A percentile compares a stretch with the other conserved stretches of the same genome.
Evolutionary conservation across 352 stramenopile genomes (phyloP).

Genomic region (Globisporangium uncinulatum): DNA sequence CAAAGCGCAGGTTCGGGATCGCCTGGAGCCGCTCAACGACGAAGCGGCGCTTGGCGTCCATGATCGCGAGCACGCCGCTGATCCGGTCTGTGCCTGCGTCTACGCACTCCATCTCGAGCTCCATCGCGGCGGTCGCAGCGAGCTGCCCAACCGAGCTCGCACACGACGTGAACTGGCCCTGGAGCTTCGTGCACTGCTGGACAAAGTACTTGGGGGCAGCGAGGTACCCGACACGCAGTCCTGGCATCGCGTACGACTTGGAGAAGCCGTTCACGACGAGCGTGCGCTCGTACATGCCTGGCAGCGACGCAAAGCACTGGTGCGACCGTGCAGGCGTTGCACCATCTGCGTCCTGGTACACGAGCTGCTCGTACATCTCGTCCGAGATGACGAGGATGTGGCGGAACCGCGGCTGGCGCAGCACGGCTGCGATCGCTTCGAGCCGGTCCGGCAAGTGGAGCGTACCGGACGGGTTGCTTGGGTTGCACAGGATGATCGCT

Average conservation of each 20-base stretch:
- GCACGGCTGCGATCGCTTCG: conserved; percentile 44
- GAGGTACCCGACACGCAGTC: conserved; percentile 92
- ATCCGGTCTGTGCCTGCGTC: conserved; percentile 45
- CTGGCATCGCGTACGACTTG: conserved; percentile 96
- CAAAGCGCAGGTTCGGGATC: conserved; percentile 81
- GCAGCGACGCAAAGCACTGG: conserved; percentile 64
- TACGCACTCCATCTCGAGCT: conserved; percentile 71
- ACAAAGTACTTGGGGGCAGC: conserved; percentile 75
- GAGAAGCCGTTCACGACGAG: conserved; percentile 96
- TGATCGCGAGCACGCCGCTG: conserved; percentile 38
- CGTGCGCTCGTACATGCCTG: conserved; percentile 88
- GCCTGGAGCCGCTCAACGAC: conserved; percentile 77
- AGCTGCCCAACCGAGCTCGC: conserved; percentile 90
- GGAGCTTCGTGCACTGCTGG: conserved; percentile 88
- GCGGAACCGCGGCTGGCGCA: conserved; percentile 54
- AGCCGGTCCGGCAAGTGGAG: conserved; percentile 60
- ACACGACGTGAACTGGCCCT: conserved; percentile 95
- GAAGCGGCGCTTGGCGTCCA: conserved; percentile 89
- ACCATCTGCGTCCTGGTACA: conserved; percentile 73
- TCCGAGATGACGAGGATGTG: conserved; percentile 89
- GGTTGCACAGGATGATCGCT: conserved; percentile 95
- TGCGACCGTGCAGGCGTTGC: conserved; percentile 42
- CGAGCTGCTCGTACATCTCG: conserved; percentile 96
- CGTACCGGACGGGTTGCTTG: conserved; percentile 92
- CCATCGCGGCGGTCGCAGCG: conserved; percentile 87